Conservation (phyloP, 306 rosid genomes). For the Crotalaria pallida region DNA sequence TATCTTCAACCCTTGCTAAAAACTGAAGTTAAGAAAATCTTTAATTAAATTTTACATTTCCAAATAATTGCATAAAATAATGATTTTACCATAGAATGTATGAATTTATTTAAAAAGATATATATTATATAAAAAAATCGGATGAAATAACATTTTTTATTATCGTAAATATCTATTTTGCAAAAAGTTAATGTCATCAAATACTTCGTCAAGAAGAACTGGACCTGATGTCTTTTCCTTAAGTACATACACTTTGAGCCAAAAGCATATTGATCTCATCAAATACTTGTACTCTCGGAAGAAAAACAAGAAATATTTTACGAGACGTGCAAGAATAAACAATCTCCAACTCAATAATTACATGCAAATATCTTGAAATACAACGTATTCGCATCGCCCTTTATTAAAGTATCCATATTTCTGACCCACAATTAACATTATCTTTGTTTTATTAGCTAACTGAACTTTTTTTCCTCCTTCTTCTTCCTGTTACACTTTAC, state of each 20-base stretch:
- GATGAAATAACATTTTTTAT: too few relatives aligned
- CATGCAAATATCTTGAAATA: not conserved
- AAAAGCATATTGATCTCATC: slow-evolving; percentile 15
- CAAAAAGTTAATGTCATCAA: not conserved
- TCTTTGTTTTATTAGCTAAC: not conserved
- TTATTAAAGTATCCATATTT: not conserved
- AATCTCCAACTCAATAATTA: slow-evolving; percentile 17
- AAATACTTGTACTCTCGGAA: slow-evolving; percentile 8
- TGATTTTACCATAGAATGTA: too few relatives aligned
- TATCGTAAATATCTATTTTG: not conserved
- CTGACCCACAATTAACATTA: slow-evolving; percentile 2
- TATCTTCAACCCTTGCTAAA: too few relatives aligned
- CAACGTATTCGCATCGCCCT: slow-evolving; percentile 9
- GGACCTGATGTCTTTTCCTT: not conserved
- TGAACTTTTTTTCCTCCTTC: too few relatives aligned
- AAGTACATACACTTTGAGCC: slow-evolving; percentile 11
- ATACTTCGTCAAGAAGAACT: not conserved
- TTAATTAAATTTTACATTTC: too few relatives aligned
- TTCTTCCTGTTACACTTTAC: not conserved
- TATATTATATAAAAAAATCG: too few relatives aligned
- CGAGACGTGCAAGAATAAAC: slow-evolving; percentile 34
- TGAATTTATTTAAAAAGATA: too few relatives aligned
- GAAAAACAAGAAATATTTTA: not conserved
- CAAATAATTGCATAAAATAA: too few relatives aligned
- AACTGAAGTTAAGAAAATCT: too few relatives aligned